A percentile compares a stretch with the other conserved stretches of the same genome.
Evolutionary conservation across 108 stramenopile genomes (phyloP).

Genomic region (Skeletonema potamos): DNA sequence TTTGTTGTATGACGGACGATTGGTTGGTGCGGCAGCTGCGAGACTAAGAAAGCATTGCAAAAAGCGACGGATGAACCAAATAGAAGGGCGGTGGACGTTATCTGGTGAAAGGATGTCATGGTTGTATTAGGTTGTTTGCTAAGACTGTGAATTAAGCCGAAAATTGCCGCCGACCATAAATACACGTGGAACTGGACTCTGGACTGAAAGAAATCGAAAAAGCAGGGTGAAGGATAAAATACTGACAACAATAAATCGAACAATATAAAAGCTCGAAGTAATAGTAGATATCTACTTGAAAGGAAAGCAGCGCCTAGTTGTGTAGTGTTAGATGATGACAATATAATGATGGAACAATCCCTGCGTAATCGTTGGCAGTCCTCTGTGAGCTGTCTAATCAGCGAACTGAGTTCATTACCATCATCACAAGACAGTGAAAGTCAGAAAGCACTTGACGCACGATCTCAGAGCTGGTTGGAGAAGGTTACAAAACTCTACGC

Average conservation of each 20-base stretch:
- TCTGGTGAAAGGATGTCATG: neutral
- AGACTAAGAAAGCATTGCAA: conserved; percentile 13
- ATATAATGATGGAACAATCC: neutral
- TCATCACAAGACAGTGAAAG: neutral
- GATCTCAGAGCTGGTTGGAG: conserved; percentile 56
- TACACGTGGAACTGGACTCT: neutral
- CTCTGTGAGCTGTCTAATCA: conserved; percentile 6
- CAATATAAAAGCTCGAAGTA: too few species aligned
- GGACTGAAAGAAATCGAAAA: too few species aligned
- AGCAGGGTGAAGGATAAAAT: too few species aligned
- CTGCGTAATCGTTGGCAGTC: conserved; percentile 17
- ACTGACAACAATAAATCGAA: too few species aligned
- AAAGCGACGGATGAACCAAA: neutral
- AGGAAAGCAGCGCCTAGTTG: too few species aligned
- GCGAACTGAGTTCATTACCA: neutral
- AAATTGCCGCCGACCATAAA: neutral
- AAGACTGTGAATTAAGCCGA: too few species aligned
- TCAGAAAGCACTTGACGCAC: neutral
- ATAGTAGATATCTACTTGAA: too few species aligned
- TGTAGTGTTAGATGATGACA: too few species aligned
- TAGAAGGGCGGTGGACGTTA: neutral
- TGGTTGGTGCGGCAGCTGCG: conserved; percentile 4
- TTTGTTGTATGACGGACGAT: neutral
- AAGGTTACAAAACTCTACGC: conserved; percentile 50
- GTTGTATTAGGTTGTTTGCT: neutral